Evolutionary conservation across 345 rosid species (phyloP).

Genomic region (Arabidopsis arenosa): DNA sequence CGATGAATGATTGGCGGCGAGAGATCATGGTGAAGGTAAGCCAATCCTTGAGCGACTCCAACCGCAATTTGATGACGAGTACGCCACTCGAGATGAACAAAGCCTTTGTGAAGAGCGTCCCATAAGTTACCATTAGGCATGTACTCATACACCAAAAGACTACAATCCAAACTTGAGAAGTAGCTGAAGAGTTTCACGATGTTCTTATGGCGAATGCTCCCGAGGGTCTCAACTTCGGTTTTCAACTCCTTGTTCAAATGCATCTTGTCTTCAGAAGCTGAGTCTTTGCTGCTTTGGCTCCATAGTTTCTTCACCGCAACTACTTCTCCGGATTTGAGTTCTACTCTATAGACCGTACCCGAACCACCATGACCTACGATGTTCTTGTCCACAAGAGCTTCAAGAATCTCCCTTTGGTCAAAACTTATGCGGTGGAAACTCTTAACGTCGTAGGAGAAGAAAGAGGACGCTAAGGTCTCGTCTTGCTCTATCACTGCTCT

Average conservation of each 20-base stretch:
- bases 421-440: constrained; percentile 84
- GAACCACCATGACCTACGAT: constrained; percentile 91
- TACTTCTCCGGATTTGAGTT: constrained; percentile 65
- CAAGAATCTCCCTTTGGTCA: constrained; percentile 71
- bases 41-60: constrained; percentile 91
- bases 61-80: constrained; percentile 86
- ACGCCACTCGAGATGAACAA: constrained; percentile 70
- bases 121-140: constrained; percentile 92
- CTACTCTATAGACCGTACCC: constrained; percentile 78
- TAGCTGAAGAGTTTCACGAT: constrained; percentile 85
- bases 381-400: constrained; percentile 78
- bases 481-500: constrained; percentile 61
- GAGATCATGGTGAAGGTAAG: constrained; percentile 91
- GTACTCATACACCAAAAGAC: constrained; percentile 83
- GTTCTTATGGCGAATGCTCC: constrained; percentile 85
- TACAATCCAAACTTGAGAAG: constrained; percentile 72
- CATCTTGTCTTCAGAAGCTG: constrained; percentile 56
- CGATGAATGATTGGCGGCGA: constrained; percentile 78
- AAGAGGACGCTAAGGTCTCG: constrained; percentile 61
- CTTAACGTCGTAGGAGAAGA: constrained; percentile 75
- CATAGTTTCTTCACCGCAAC: constrained; percentile 87
- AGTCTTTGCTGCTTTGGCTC: constrained; percentile 63
- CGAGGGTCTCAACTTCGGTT: constrained; percentile 90
- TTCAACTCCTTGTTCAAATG: constrained; percentile 64
- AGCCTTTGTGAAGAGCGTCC: constrained; percentile 83